Conservation (phyloP, 164 flowering plant genomes). For the Nymphaea thermarum region DNA sequence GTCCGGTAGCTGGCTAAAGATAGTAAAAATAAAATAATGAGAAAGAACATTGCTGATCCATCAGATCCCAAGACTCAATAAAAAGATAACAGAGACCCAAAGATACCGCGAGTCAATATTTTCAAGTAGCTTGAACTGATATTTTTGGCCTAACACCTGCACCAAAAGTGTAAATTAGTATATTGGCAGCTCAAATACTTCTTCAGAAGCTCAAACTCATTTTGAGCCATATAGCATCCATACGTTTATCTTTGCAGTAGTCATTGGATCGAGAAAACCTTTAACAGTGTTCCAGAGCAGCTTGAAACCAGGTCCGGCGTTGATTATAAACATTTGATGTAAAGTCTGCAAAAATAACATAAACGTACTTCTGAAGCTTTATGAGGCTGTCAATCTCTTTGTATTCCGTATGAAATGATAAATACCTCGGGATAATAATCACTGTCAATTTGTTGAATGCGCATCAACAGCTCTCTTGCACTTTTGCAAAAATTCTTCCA, state of each 20-base stretch:
- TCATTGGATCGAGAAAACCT: slow-evolving; percentile 72
- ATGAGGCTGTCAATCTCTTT: too few species aligned
- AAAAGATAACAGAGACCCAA: not conserved
- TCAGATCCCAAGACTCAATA: not conserved
- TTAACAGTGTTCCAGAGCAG: slow-evolving; percentile 87
- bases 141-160: slow-evolving; percentile 77
- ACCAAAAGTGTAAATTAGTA: slow-evolving; percentile 2
- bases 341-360: slow-evolving; percentile 41
- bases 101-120: slow-evolving; percentile 63
- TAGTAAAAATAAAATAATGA: slow-evolving; percentile 1
- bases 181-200: not conserved
- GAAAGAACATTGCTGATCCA: not conserved
- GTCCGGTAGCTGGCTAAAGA: slow-evolving; percentile 83
- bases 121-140: slow-evolving; percentile 53
- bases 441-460: slow-evolving; percentile 65
- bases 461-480: slow-evolving; percentile 57
- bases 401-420: not conserved
- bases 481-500: slow-evolving; percentile 53
- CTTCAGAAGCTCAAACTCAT: not conserved
- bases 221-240: slow-evolving; percentile 1
- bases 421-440: slow-evolving; percentile 88
- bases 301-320: slow-evolving; percentile 90
- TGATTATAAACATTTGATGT: slow-evolving; percentile 76
- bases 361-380: too few species aligned
- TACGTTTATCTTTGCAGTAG: slow-evolving; percentile 80